These are phyloP conservation scores for Rosa multiflora DNA, from an alignment of 306 rosid genomes.

Conservation along the genomic window DNA sequence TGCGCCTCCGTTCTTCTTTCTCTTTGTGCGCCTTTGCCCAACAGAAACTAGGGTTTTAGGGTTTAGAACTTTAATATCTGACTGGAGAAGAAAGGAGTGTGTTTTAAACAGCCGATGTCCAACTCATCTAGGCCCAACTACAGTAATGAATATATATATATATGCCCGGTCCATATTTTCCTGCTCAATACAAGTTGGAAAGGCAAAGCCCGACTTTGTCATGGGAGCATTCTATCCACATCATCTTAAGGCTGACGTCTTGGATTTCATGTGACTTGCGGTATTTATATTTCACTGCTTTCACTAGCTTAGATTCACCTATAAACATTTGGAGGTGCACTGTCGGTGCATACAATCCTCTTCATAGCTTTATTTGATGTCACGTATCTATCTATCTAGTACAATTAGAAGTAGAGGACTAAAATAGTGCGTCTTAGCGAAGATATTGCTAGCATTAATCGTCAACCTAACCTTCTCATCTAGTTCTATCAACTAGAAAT, in stretches of 20 bases:
- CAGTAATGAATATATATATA: background rate
- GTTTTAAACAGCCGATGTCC: background rate
- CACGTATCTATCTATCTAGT: background rate
- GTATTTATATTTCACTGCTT: too few species aligned
- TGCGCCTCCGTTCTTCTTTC: background rate
- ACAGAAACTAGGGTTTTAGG: background rate
- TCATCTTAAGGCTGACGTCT: background rate
- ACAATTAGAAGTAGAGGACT: background rate
- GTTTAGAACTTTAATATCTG: background rate
- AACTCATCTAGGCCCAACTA: background rate
- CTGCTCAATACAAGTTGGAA: too few species aligned
- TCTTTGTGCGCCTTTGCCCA: background rate
- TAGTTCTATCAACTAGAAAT: background rate
- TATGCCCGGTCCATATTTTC: background rate
- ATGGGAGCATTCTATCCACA: too few species aligned
- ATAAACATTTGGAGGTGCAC: too few species aligned
- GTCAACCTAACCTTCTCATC: background rate
- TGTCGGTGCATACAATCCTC: too few species aligned
- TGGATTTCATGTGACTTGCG: too few species aligned
- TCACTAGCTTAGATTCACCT: too few species aligned
- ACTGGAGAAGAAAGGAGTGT: background rate
- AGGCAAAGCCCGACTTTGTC: too few species aligned
- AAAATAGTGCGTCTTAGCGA: background rate
- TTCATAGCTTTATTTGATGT: background rate
- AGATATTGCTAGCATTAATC: too few species aligned